Conservation (phyloP, 164 flowering plant species). For the Saururus chinensis region DNA sequence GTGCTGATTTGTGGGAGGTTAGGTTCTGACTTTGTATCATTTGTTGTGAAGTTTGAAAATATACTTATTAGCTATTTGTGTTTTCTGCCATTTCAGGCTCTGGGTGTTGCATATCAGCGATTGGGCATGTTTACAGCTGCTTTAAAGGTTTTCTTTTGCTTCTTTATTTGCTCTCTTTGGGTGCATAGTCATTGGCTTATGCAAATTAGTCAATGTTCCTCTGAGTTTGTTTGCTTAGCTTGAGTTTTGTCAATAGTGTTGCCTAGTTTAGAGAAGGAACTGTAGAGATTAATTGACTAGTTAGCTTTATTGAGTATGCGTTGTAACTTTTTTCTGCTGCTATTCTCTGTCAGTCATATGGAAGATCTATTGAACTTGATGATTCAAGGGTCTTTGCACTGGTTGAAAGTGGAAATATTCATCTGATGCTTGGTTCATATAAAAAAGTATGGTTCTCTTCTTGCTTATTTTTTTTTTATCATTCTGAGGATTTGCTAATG, state of each 20-base stretch:
- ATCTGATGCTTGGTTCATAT: slow-evolving; percentile 67
- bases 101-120: slow-evolving; percentile 88
- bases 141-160: slow-evolving; percentile 47
- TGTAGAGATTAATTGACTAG: not conserved
- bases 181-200: too few relatives aligned
- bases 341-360: slow-evolving; percentile 65
- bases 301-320: not conserved
- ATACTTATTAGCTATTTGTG: not conserved
- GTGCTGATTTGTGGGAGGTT: slow-evolving; percentile 90
- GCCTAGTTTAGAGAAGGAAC: too few relatives aligned
- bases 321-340: not conserved
- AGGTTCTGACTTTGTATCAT: slow-evolving; percentile 8
- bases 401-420: slow-evolving; percentile 81
- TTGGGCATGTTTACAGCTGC: slow-evolving; percentile 95
- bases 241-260: too few relatives aligned
- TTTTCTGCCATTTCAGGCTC: slow-evolving; percentile 35
- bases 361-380: slow-evolving; percentile 79
- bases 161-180: not conserved
- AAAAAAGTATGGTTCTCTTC: slow-evolving; percentile 41
- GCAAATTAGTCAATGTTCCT: too few relatives aligned
- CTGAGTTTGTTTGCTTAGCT: too few relatives aligned
- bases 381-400: slow-evolving; percentile 56
- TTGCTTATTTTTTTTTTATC: not conserved
- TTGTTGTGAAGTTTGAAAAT: not conserved
- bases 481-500: too few relatives aligned